These are phyloP conservation scores for Akebia trifoliata DNA, from an alignment of 164 flowering plant genomes.

Conservation along the genomic window DNA sequence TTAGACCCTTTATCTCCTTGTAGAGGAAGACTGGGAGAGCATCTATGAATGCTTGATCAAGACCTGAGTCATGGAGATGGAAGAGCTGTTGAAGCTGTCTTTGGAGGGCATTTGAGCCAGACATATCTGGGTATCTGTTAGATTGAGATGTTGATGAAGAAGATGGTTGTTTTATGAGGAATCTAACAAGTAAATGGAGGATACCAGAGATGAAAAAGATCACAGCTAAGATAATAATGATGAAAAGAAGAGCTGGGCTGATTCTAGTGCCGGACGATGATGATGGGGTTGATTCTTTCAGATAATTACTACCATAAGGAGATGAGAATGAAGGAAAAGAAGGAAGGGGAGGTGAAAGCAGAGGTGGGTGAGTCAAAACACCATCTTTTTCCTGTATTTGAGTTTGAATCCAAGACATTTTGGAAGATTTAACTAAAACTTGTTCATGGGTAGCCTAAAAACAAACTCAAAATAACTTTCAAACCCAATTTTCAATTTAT, in stretches of 20 bases:
- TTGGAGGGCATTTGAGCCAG: slow-evolving; percentile 46
- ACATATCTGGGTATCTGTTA: slow-evolving; percentile 37
- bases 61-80: slow-evolving; percentile 76
- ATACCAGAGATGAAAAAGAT: slow-evolving; percentile 62
- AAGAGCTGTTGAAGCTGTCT: slow-evolving; percentile 88
- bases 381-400: slow-evolving; percentile 24
- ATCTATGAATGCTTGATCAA: slow-evolving; percentile 78
- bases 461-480: no score
- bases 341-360: no score
- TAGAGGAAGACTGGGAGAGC: slow-evolving; percentile 72
- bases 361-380: slow-evolving; percentile 22
- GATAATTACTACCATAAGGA: slow-evolving; percentile 20
- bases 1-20: slow-evolving; percentile 56
- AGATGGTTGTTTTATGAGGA: slow-evolving; percentile 45
- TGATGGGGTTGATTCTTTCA: slow-evolving; percentile 26
- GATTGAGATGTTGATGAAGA: slow-evolving; percentile 45
- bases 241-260: slow-evolving; percentile 53
- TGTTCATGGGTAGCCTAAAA: slow-evolving; percentile 10
- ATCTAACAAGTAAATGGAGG: slow-evolving; percentile 60
- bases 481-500: no score
- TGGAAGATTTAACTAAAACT: no score
- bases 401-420: slow-evolving; percentile 20
- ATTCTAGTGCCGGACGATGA: slow-evolving; percentile 34
- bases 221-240: slow-evolving; percentile 52
- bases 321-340: slow-evolving; percentile 21